Evolutionary conservation across 129 eudicot genomes (phyloP), one percentile per base, ranked within the genome.

Genomic region (Lactuca sativa): DNA sequence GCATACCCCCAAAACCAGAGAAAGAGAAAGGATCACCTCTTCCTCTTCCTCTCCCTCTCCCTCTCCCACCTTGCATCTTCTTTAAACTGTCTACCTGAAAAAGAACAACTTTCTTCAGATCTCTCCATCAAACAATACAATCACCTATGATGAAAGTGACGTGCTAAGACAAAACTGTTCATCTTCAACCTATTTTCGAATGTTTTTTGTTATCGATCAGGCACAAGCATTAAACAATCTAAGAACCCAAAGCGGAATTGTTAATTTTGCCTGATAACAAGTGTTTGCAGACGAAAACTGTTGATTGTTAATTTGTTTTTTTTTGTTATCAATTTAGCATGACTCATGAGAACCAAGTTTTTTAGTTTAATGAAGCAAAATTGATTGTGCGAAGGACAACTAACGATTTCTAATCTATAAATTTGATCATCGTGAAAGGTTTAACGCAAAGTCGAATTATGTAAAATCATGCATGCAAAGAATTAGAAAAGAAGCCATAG

Each of bases 51-150:
- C 74, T 71, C 72, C 89, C 84, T 47, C 74, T 71, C 72, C 89
- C 84, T 64, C 92, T 73, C 13, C 91, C 75, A 58, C 92, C 89
- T 31, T 76, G 75, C 95, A 90, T 90, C 61, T 69, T 71, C 53
- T 73, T 36, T 54, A n/a, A 48, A 62, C 66, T 37, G 36, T 47
- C 44, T 67, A 25, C 82, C 83, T 82, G 78, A 21, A 63, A 76
- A 66, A 36, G 17, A 6, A 13, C 41, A 55, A 62, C 16, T 10
- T 21, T 53, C 36, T 4, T 16, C 14, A 34, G 53, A 67, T 52
- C n/a, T 59, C 17, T 17, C 11, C 52, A 34, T 16, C 51, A 36
- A 52, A 66, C 6, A 53, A 66, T 32, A 66, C n/a, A 1, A 66
- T 32, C 16, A 1, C 47, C 31, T 32, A 30, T 49, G 52, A 33